These are phyloP conservation scores for Irpex rosettiformis DNA, from an alignment of 1,284 basidiomycete species.

Conservation along the genomic window DNA sequence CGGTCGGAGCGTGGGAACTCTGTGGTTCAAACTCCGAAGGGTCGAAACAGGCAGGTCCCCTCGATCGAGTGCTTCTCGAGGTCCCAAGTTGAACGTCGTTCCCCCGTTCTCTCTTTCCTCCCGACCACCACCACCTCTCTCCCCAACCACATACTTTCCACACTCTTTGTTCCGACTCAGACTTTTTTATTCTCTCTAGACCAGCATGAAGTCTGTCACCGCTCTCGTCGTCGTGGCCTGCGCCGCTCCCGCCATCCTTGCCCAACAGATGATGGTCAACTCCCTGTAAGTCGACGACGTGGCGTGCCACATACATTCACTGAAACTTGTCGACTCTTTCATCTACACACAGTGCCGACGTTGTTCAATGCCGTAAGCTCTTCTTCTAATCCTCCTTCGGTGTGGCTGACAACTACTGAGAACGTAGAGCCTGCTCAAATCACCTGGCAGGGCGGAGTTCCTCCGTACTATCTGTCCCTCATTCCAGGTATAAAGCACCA, in stretches of 20 bases:
- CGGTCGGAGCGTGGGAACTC: not conserved
- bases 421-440: constrained; percentile 55
- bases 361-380: constrained; percentile 53
- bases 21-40: not conserved
- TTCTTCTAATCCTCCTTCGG: not conserved
- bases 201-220: constrained; percentile 49
- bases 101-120: not conserved
- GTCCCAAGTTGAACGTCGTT: not conserved
- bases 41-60: not conserved
- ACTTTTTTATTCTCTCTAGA: constrained; percentile 6
- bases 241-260: constrained; percentile 42
- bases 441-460: constrained; percentile 49
- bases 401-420: not conserved
- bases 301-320: not conserved
- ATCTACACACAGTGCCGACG: constrained; percentile 28
- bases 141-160: constrained; percentile 3
- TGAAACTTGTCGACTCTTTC: not conserved
- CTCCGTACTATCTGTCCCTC: constrained; percentile 66
- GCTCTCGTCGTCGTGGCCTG: constrained; percentile 42
- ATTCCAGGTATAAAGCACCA: constrained; percentile 50
- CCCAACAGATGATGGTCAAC: constrained; percentile 49
- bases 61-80: constrained; percentile 1
- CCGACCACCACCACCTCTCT: not conserved
- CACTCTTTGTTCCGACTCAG: constrained; percentile 13
- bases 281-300: constrained; percentile 49